phyloP scores from a whole-genome alignment of 2,329 filamentous ascomycete genomes.

The Zasmidium citrigriseum region DNA sequence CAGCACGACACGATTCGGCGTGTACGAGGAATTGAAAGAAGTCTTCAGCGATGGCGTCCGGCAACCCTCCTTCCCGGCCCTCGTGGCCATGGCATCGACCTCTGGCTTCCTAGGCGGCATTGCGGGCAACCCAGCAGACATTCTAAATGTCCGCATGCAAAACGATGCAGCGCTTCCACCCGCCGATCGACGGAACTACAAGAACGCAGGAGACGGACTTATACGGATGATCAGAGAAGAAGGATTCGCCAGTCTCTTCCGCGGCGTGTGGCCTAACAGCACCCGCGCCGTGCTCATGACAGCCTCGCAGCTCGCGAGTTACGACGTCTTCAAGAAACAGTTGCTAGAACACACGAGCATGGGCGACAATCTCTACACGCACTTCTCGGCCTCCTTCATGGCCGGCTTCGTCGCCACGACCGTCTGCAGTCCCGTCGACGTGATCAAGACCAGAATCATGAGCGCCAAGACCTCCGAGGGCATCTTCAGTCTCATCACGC shows the following conservation, averaged over 20 bases:
- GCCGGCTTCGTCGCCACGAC: slow-evolving; percentile 84
- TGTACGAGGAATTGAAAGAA: slow-evolving; percentile 91
- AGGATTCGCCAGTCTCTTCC: slow-evolving; percentile 72
- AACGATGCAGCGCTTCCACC: slow-evolving; percentile 78
- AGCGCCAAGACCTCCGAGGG: slow-evolving; percentile 57
- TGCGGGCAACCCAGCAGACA: slow-evolving; percentile 90
- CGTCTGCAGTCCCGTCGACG: slow-evolving; percentile 81
- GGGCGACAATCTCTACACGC: slow-evolving; percentile 68
- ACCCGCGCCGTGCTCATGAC: slow-evolving; percentile 86
- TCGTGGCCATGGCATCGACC: slow-evolving; percentile 77
- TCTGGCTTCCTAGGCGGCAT: slow-evolving; percentile 89
- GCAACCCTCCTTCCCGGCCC: slow-evolving; percentile 65
- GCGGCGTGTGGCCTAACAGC: slow-evolving; percentile 82
- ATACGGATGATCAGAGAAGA: slow-evolving; percentile 85
- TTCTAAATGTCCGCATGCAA: slow-evolving; percentile 98
- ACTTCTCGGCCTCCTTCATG: slow-evolving; percentile 75
- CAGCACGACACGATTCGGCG: slow-evolving; percentile 91
- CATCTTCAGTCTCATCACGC: slow-evolving; percentile 61
- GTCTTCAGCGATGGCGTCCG: slow-evolving; percentile 56
- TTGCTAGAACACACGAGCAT: slow-evolving; percentile 68
- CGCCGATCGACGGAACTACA: slow-evolving; percentile 80
- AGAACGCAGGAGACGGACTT: slow-evolving; percentile 82
- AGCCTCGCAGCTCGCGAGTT: slow-evolving; percentile 77
- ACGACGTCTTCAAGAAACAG: slow-evolving; percentile 76
- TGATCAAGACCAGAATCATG: slow-evolving; percentile 89